phyloP scores from a whole-genome alignment of 179 eudicot species.

The Amaranthus tricolor region DNA sequence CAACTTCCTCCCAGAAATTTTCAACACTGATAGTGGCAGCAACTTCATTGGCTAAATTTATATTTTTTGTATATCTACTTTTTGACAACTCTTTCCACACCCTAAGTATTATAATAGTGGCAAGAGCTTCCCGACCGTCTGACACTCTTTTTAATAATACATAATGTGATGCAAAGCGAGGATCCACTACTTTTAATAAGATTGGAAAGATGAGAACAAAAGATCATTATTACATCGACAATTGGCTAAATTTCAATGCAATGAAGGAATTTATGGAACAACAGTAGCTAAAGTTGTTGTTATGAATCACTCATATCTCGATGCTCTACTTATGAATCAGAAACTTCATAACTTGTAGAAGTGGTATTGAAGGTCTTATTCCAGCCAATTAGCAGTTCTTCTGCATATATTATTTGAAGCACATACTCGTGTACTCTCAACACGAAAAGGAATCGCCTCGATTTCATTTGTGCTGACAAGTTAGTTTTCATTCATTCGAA shows the following conservation, averaged over 20 bases:
- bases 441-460: neutral
- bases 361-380: neutral
- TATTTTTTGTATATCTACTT: neutral
- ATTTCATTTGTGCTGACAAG: neutral
- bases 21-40: no score
- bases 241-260: no score
- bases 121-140: no score
- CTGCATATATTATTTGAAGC: neutral
- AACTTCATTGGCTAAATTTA: no score
- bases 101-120: neutral
- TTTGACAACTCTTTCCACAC: neutral
- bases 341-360: neutral
- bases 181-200: no score
- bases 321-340: neutral
- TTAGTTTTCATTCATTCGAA: neutral
- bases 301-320: no score
- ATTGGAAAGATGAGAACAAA: no score
- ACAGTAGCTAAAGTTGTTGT: no score
- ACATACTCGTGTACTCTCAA: neutral
- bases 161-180: no score
- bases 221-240: no score
- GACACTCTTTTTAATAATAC: no score
- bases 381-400: neutral
- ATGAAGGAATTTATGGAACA: no score
- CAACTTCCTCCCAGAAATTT: constrained; percentile 3